Percentiles rank a stretch among this genome's conserved stretches.
phyloP scores from a whole-genome alignment of 2,329 filamentous ascomycete genomes.

The Curvularia hawaiiensis region DNA sequence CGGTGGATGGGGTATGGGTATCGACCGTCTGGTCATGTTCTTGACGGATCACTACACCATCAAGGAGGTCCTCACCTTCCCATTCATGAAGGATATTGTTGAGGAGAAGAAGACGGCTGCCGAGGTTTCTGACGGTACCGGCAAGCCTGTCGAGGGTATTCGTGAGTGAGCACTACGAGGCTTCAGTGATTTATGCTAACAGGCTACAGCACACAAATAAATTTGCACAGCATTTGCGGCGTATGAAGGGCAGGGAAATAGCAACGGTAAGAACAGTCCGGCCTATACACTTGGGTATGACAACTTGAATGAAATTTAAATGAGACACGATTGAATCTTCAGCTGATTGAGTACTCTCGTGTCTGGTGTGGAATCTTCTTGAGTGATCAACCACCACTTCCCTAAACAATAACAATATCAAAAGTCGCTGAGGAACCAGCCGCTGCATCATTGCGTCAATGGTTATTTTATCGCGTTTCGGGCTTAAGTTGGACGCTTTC shows the following conservation, averaged over 20 bases:
- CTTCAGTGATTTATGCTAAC: conserved; percentile 7
- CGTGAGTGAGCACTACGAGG: conserved; percentile 31
- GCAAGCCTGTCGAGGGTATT: conserved; percentile 66
- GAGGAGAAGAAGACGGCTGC: conserved; percentile 57
- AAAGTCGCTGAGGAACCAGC: neutral
- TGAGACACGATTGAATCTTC: neutral
- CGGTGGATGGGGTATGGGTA: conserved; percentile 95
- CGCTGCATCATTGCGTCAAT: neutral
- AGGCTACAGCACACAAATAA: conserved; percentile 28
- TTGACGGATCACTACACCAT: conserved; percentile 95
- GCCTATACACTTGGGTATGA: conserved; percentile 1
- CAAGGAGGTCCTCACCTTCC: conserved; percentile 95
- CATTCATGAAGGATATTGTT: conserved; percentile 85
- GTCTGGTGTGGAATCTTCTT: neutral
- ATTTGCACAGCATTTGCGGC: conserved; percentile 22
- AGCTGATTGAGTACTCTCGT: neutral
- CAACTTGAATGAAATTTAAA: conserved; percentile 1
- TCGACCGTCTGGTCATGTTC: conserved; percentile 94
- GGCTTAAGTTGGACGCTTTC: neutral
- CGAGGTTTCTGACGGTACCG: conserved; percentile 66
- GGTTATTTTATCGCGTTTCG: neutral
- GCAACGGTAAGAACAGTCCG: neutral
- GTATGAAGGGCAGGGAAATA: conserved; percentile 11
- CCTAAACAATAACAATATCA: neutral
- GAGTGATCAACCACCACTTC: neutral